Conservation (phyloP, 1,284 basidiomycete genomes). For the Pyrrhoderma noxium region DNA sequence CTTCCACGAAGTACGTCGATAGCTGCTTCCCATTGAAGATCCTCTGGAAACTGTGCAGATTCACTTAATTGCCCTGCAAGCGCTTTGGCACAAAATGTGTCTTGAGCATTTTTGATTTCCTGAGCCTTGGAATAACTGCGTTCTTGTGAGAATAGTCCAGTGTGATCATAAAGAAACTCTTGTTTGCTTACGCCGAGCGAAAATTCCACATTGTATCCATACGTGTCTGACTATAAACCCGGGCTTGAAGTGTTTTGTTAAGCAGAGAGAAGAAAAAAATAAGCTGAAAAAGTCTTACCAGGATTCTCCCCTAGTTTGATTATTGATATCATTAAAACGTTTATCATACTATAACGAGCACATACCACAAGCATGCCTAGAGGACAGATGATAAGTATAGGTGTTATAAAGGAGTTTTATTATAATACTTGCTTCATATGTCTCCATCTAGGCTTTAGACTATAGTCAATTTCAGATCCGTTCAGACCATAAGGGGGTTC, state of each 20-base stretch:
- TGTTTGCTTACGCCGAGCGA: conserved; percentile 27
- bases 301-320: conserved; percentile 21
- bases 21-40: conserved; percentile 45
- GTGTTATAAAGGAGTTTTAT: neutral
- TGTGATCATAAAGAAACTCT: too few relatives aligned
- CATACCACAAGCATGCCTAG: conserved; percentile 19
- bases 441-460: conserved; percentile 20
- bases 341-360: too few relatives aligned
- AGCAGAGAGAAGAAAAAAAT: too few relatives aligned
- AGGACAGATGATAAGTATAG: neutral
- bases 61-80: conserved; percentile 31
- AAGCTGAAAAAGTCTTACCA: conserved; percentile 10
- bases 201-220: conserved; percentile 45
- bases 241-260: neutral
- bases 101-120: conserved; percentile 37
- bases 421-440: conserved; percentile 23
- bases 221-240: conserved; percentile 12
- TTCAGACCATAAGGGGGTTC: conserved; percentile 25
- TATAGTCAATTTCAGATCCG: conserved; percentile 13
- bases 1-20: conserved; percentile 46
- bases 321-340: neutral
- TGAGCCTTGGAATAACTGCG: conserved; percentile 34
- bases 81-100: conserved; percentile 30
- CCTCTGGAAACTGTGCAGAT: conserved; percentile 39
- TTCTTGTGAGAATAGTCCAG: neutral